Base-by-base conservation (phyloP, 176 grass and related monocot genomes). In the Tillandsia fasciculata region DNA sequence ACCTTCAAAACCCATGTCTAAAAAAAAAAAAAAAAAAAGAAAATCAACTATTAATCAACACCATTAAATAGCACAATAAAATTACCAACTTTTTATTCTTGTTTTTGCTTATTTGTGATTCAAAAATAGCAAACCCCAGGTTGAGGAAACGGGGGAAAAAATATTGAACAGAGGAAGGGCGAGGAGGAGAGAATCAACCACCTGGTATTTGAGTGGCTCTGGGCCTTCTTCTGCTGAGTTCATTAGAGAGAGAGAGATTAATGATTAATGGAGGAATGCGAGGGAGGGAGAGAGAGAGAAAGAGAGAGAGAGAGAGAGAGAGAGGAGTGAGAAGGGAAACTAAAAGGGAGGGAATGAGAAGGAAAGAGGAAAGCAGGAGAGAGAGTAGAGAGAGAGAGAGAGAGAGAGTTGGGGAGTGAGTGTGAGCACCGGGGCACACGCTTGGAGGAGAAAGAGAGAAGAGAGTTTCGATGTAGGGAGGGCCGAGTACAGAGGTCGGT, bases 1-100 rank as follows among this genome's bases (percentile, higher is more conserved):
- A 97, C 93, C 79, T 89, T 97, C 79, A 97, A 71, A 48, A 78
- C 84, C 59, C 77, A 70, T 33, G 81, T 97, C 93, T 97, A 65
- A 22, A 50, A 23, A 69, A 69, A 2, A 33, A 26, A 12, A 58
- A 84, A 10, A 72, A 50, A 42, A 78, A 48, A 27, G 5, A 26
- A 61, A 56, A 72, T 11, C 23, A 77, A 12, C 9, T 51, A 49
- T 76, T 67, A 65, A 52, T 59, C 12, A 69, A 9, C 17, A 52
- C 10, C 59, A 64, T 49, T 18, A 11, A 29, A 9, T 47, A 33
- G 9, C 2, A 8, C 29, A 9, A 64, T 58, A 63, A 64, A 65
- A 7, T 64, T 33, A 33, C 3, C 29, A 33, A 42, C 33, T 33
- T 33, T 33, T 33, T 33, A 4, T 33, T 33, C 4, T 4, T 42